phyloP scores from a whole-genome alignment of 2,329 filamentous ascomycete species.

The Grosmannia clavigera region DNA sequence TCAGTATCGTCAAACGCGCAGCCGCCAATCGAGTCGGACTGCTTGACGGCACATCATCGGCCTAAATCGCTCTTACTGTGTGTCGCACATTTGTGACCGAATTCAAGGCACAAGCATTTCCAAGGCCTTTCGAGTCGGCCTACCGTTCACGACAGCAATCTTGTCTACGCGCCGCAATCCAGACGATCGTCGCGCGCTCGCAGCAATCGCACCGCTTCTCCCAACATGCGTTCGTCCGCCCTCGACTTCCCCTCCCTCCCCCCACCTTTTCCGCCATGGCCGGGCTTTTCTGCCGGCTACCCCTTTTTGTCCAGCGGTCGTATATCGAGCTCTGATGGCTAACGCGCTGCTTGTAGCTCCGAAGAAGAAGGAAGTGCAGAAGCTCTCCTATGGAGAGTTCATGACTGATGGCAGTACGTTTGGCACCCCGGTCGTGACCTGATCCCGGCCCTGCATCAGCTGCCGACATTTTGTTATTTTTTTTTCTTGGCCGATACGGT shows the following conservation, averaged over 20 bases:
- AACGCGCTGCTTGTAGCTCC: slow-evolving; percentile 49
- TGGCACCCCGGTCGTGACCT: neutral
- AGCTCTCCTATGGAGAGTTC: slow-evolving; percentile 96
- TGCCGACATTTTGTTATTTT: neutral
- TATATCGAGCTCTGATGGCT: slow-evolving; percentile 17
- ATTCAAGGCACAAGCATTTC: neutral
- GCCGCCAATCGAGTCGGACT: neutral
- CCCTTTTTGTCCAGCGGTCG: neutral
- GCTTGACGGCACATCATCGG: neutral
- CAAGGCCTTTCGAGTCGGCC: neutral
- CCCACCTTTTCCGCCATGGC: neutral
- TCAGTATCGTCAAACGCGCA: neutral
- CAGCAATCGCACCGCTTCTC: slow-evolving; percentile 3
- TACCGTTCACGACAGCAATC: neutral
- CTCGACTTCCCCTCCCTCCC: neutral
- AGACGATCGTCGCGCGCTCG: neutral
- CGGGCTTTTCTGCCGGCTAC: neutral
- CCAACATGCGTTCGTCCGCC: slow-evolving; percentile 19
- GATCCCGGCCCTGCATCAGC: neutral
- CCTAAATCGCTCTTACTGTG: neutral
- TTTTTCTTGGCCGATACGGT: neutral
- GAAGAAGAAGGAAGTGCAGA: slow-evolving; percentile 86
- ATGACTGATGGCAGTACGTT: slow-evolving; percentile 76
- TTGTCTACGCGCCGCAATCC: neutral
- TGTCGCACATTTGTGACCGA: neutral